Conservation (phyloP, 371 early-diverging fungal species). For the Haplosporangium sp. region DNA sequence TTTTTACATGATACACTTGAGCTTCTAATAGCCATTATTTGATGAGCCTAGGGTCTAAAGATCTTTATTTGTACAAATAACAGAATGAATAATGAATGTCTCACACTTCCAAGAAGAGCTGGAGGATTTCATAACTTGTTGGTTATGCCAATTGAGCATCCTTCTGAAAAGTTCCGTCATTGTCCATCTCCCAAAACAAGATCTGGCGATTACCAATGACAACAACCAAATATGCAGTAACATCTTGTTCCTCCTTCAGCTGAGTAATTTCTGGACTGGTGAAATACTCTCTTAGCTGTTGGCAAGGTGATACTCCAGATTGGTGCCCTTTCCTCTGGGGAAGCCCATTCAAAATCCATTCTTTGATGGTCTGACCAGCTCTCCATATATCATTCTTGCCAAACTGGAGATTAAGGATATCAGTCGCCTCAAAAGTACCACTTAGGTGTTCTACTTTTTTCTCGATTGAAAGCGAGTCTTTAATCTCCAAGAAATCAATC, state of each 20-base stretch:
- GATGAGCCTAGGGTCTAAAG: too few species aligned
- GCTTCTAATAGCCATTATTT: too few species aligned
- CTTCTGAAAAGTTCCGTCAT: conserved; percentile 11
- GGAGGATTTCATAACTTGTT: not conserved
- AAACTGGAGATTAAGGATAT: not conserved
- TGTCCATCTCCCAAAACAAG: conserved; percentile 29
- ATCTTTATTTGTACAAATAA: not conserved
- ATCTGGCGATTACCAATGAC: conserved; percentile 43
- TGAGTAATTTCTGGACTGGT: conserved; percentile 12
- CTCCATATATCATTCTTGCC: not conserved
- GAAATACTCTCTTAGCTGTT: not conserved
- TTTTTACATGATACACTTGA: too few species aligned
- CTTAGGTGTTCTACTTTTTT: not conserved
- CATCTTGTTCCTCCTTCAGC: conserved; percentile 16
- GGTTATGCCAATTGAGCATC: conserved; percentile 16
- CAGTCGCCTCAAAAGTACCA: not conserved
- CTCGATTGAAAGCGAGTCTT: not conserved
- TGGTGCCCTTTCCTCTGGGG: not conserved
- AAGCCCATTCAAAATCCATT: not conserved
- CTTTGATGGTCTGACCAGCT: not conserved
- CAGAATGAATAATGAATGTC: not conserved
- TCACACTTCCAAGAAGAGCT: not conserved
- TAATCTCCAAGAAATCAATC: not conserved
- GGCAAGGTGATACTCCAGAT: not conserved
- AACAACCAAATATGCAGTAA: conserved; percentile 34